Conservation (phyloP, 1,284 basidiomycete genomes). For the Leucoagaricus sp. region DNA sequence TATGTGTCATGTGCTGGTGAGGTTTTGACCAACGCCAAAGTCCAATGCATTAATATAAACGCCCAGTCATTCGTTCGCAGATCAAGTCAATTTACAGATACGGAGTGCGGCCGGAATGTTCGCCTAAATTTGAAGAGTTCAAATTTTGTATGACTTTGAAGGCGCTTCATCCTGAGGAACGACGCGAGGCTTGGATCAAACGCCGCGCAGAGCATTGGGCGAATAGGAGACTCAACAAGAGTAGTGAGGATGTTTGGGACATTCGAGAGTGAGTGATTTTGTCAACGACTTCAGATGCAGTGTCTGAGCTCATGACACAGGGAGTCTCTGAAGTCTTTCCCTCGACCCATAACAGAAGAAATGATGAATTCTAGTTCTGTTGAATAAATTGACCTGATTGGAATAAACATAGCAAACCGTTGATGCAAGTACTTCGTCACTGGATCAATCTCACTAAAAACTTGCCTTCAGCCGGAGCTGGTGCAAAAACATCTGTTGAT, state of each 20-base stretch:
- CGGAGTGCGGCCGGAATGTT: constrained; percentile 79
- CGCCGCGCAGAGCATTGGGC: constrained; percentile 94
- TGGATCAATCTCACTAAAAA: too few species aligned
- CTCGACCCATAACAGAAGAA: constrained; percentile 18
- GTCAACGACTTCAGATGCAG: background rate
- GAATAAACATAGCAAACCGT: background rate
- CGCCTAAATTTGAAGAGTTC: constrained; percentile 86
- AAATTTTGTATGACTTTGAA: constrained; percentile 94
- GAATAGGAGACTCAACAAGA: constrained; percentile 65
- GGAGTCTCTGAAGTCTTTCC: constrained; percentile 20
- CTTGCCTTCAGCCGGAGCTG: too few species aligned
- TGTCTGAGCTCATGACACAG: constrained; percentile 4
- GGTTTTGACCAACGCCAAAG: constrained; percentile 20
- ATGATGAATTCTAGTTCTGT: background rate
- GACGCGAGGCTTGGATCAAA: constrained; percentile 81
- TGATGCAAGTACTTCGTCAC: background rate
- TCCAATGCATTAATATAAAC: constrained; percentile 9
- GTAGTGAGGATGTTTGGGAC: constrained; percentile 95
- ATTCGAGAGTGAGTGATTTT: constrained; percentile 61
- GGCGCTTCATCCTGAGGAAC: constrained; percentile 73
- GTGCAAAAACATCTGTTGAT: too few species aligned
- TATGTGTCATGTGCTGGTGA: constrained; percentile 79
- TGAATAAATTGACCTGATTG: background rate
- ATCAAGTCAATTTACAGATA: constrained; percentile 86
- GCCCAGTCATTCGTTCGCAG: constrained; percentile 77